A percentile compares a stretch with the other conserved stretches of the same genome.
These are phyloP conservation scores for Inga laurina DNA, from an alignment of 306 rosid species.

Conservation along the genomic window DNA sequence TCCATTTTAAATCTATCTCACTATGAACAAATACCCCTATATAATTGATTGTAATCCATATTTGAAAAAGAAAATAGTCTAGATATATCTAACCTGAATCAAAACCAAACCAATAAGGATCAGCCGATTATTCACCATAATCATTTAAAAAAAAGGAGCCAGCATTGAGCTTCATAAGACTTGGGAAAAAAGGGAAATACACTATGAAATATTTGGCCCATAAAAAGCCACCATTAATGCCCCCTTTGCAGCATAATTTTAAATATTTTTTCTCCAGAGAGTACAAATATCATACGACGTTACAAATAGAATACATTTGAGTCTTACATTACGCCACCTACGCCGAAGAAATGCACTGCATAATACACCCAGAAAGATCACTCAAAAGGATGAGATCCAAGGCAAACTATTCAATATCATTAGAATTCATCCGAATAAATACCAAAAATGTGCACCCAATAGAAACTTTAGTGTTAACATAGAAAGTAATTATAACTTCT, in stretches of 20 bases:
- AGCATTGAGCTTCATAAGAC: not conserved
- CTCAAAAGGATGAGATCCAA: not conserved
- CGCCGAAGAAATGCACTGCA: not conserved
- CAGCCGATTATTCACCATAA: not conserved
- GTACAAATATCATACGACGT: not conserved
- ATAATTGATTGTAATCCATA: not conserved
- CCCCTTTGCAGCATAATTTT: not conserved
- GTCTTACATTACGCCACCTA: not conserved
- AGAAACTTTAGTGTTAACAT: slow-evolving; percentile 2
- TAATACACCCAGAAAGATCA: not conserved
- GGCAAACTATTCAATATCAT: not conserved
- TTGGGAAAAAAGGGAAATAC: not conserved
- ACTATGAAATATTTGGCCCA: not conserved
- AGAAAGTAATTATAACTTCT: not conserved
- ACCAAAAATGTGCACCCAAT: not conserved
- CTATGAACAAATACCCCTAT: not conserved
- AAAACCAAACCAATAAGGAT: not conserved
- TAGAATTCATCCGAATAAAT: not conserved
- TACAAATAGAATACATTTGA: not conserved
- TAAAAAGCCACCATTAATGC: not conserved
- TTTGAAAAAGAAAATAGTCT: not conserved
- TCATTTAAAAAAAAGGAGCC: not conserved
- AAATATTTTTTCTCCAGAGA: not conserved
- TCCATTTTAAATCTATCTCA: not conserved
- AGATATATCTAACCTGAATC: not conserved